Evolutionary conservation across 78 protist species (phyloP), one percentile per base, ranked within the genome.

Genomic region (Guillardia theta): DNA sequence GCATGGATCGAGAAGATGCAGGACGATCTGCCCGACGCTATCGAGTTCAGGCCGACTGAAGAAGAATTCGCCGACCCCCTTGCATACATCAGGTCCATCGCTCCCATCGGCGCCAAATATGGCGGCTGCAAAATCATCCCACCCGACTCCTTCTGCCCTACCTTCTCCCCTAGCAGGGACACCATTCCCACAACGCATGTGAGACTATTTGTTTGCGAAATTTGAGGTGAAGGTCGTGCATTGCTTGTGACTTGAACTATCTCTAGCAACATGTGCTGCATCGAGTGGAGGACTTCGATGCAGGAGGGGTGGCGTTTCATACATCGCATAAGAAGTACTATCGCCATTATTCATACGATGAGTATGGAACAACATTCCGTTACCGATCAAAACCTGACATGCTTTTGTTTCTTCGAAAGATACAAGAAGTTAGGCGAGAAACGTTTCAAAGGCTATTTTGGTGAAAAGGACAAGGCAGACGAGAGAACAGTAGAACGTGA

Each of bases 61-160:
- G 90, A 78, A 0, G 90, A 78, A 48, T 78, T 78, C 48, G 24
- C 39, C 22, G 18, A 78, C 48, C 90, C 90, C 18, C 21, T 78
- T 0, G 21, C 1, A 15, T 78, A 78, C 24, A 78, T 78, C 33
- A 18, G 24, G 1, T 43, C 53, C 1, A 78, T 78, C 48, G 94
- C 90, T 6, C 46, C 47, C 9, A 10, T 4, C 3, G 83, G 83
- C 9, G 83, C 22, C 9, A 12, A 24, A 48, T 93, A 53, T 47
- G 95, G 95, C 3, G 76, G 50, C 18, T 48, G 62, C 45, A 30
- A 48, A 18, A 80, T 93, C 33, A 62, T 80, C 4, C 95, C 95
- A 27, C 95, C 95, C 9, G 1, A 18, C 4, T 43, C 50, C 44
- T 78, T 78, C 90, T 43, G 41, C 4, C 83, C 83, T 12, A 33